Base-by-base conservation (phyloP, 768 basidiomycete species). In the Mycena vulgaris region DNA sequence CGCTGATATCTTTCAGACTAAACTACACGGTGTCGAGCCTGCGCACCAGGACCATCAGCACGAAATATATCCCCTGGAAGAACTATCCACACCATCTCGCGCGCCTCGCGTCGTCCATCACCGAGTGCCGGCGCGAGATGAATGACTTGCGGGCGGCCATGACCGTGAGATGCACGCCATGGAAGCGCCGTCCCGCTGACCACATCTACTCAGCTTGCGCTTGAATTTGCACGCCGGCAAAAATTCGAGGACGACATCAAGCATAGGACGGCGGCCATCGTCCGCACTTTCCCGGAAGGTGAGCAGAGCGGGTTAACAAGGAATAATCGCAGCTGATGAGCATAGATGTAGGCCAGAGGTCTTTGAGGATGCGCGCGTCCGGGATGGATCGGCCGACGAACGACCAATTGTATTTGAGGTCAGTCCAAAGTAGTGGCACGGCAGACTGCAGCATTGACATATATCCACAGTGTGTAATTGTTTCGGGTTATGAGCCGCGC, bases 151-250 rank as follows among this genome's bases (percentile, higher is more conserved):
- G 51, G 40, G 13, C 57, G 28, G 53, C 57, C 6, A 60, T 67
- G 17, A 16, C 13, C 31, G 66, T 61, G n/a, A 42, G 28, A 3
- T 10, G 16, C 21, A 23, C 0, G 5, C 11, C 6, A 5, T 30
- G 37, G 14, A 3, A 21, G 21, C 23, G 8, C 28, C 45, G 28
- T 28, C n/a, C 6, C 14, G 31, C 28, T 59, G 40, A 59, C 40
- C 27, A 16, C 5, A 1, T n/a, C 13, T 11, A 23, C 30, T 4
- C 17, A 59, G 65, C 48, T 66, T 42, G 65, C 25, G 27, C 65
- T 66, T 39, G 57, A 66, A 27, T 35, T 3, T 35, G 52, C 59
- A 37, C 66, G 66, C n/a, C 66, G 47, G 28, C 58, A 55, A 40
- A 25, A 19, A 19, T 68, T 33, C 40, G 11, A 13, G 21, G 66